Evolutionary conservation across 2,329 filamentous ascomycete genomes (phyloP), one percentile per base, ranked within the genome.

Genomic region (Hysterium pulicare): DNA sequence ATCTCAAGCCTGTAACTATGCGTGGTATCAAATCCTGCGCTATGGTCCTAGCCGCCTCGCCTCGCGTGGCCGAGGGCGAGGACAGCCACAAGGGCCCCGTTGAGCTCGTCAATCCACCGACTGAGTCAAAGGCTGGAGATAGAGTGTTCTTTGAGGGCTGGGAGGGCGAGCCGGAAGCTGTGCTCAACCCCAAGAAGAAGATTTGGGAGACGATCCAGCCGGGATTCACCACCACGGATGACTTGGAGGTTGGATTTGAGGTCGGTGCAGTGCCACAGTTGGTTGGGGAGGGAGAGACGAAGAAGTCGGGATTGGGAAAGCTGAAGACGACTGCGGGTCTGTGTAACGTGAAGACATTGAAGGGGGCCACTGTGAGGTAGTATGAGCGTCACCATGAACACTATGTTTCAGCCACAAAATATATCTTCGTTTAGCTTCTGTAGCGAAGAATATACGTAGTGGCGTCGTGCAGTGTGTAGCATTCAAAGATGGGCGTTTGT

Each of bases 181-280:
- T 91, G 39, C 78, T 98, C 44, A 98, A 97, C 78, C 93, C 93
- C 45, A 98, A 98, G 84, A 98, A 97, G 83, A 97, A 97, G 83
- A 76, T 97, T 48, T 97, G 91, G 90, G 93, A 98, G 77, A 88
- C 79, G 8, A 88, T 95, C 71, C 91, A 97, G 77, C 90, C 90
- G 1, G 93, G 91, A 0, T 97, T 97, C 73, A 95, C 87, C 22
- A 98, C 91, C 6, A 95, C 86, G 1, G 84, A 85, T 6, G 71
- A 69, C 35, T 75, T 91, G 39, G 86, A 90, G 70, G 91, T 95
- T 26, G 90, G 79, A 0, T 98, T 97, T 64, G 87, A 97, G 59
- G 87, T 86, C 3, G 77, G 71, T 33, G 82, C 75, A 34, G 87
- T 95, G 26, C 84, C 87, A 69, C 82, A 85, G 68, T 73, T 91